These are phyloP conservation scores for Trichoderma sp. DNA, from an alignment of 2,329 filamentous ascomycete genomes.

Conservation along the genomic window DNA sequence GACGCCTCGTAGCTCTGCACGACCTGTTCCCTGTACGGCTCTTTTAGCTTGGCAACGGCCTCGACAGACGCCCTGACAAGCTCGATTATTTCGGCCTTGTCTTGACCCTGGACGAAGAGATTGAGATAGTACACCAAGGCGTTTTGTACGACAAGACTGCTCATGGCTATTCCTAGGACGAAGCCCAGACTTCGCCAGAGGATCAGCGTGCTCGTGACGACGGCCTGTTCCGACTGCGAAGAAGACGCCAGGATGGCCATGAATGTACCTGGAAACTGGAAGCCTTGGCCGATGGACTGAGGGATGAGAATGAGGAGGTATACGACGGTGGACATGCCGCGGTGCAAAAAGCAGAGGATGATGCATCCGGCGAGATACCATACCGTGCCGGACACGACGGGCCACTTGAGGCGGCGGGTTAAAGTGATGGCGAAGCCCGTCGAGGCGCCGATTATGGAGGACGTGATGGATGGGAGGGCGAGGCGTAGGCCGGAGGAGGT, in stretches of 20 bases:
- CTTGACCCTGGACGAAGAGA: slow-evolving; percentile 56
- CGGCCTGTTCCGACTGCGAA: slow-evolving; percentile 63
- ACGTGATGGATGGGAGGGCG: slow-evolving; percentile 60
- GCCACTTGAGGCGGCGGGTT: slow-evolving; percentile 61
- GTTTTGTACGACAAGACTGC: slow-evolving; percentile 74
- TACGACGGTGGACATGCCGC: slow-evolving; percentile 50
- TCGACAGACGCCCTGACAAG: slow-evolving; percentile 57
- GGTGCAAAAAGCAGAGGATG: slow-evolving; percentile 51
- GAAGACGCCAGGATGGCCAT: slow-evolving; percentile 63
- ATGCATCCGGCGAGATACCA: slow-evolving; percentile 53
- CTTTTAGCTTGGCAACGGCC: slow-evolving; percentile 48
- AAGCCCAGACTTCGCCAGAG: slow-evolving; percentile 71
- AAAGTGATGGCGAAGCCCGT: slow-evolving; percentile 65
- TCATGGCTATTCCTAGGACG: slow-evolving; percentile 72
- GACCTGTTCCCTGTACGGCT: slow-evolving; percentile 54
- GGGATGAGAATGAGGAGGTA: slow-evolving; percentile 62
- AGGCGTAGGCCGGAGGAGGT: slow-evolving; percentile 73
- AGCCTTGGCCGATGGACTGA: slow-evolving; percentile 59
- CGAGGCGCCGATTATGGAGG: slow-evolving; percentile 55
- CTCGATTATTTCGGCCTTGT: slow-evolving; percentile 58
- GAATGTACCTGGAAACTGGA: slow-evolving; percentile 65
- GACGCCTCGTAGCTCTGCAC: slow-evolving; percentile 56
- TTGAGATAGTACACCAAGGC: slow-evolving; percentile 62
- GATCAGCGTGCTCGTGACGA: slow-evolving; percentile 69
- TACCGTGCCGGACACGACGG: slow-evolving; percentile 53